phyloP scores from a whole-genome alignment of 2,329 filamentous ascomycete species.

The Nigrospora osmanthi region DNA sequence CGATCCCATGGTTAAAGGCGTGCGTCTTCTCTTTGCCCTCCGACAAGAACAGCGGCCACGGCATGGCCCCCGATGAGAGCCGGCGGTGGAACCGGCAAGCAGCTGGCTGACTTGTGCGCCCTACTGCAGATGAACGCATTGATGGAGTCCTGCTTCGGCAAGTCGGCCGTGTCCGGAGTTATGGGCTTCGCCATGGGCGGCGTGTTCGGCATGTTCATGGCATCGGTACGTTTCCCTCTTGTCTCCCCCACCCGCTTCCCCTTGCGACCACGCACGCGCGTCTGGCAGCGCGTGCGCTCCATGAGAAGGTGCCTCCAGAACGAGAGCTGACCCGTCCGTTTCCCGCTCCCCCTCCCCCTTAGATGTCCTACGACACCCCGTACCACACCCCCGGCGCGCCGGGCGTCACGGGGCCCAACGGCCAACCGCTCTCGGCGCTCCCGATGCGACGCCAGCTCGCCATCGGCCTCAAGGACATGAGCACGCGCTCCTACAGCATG shows the following conservation, averaged over 20 bases:
- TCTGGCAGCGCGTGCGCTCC: not conserved
- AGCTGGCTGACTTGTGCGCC: constrained; percentile 2
- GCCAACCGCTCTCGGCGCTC: constrained; percentile 47
- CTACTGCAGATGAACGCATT: constrained; percentile 60
- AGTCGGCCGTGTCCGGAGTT: constrained; percentile 80
- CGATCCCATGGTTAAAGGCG: constrained; percentile 45
- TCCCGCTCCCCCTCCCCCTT: not conserved
- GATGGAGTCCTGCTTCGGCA: constrained; percentile 90
- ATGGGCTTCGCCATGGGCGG: constrained; percentile 94
- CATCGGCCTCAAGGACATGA: constrained; percentile 91
- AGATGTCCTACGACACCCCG: constrained; percentile 99
- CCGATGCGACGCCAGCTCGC: constrained; percentile 79
- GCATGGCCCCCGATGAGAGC: not conserved
- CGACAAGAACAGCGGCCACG: no score
- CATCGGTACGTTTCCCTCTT: constrained; percentile 57
- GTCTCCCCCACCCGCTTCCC: not conserved
- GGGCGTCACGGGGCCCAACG: constrained; percentile 25
- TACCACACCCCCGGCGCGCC: constrained; percentile 44
- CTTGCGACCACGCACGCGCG: constrained; percentile 1
- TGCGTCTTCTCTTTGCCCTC: constrained; percentile 20
- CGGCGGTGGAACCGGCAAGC: not conserved
- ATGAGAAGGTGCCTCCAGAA: not conserved
- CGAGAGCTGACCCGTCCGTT: constrained; percentile 2
- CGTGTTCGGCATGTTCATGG: constrained; percentile 96
- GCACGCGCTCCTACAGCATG: constrained; percentile 67